Evolutionary conservation across 768 basidiomycete genomes (phyloP).

Genomic region (Trametes punicea): DNA sequence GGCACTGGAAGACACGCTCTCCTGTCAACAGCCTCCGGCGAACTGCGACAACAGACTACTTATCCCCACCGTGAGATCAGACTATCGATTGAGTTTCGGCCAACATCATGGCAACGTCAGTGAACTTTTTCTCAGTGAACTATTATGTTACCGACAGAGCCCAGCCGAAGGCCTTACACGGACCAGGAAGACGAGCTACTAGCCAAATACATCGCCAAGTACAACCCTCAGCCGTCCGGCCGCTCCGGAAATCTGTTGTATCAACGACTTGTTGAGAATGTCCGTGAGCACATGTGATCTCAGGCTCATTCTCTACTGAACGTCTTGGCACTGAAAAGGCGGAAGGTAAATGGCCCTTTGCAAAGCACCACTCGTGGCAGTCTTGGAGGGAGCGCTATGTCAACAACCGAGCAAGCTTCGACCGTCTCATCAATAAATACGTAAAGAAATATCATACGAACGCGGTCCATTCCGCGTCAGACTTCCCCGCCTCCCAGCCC

Average conservation of each 20-base stretch:
- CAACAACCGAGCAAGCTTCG: constrained; percentile 19
- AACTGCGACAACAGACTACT: too few species aligned
- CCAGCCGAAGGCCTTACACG: constrained; percentile 13
- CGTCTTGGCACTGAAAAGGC: not conserved
- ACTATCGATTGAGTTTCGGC: too few species aligned
- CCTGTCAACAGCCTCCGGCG: too few species aligned
- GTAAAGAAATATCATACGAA: constrained; percentile 3
- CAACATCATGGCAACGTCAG: too few species aligned
- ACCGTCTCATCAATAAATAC: constrained; percentile 14
- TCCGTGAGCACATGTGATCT: constrained; percentile 3
- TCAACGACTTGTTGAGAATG: constrained; percentile 21
- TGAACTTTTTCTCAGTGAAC: not conserved
- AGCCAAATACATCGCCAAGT: constrained; percentile 24
- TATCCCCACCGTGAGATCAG: too few species aligned
- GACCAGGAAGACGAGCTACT: constrained; percentile 18
- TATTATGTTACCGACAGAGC: not conserved
- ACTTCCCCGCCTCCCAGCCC: not conserved
- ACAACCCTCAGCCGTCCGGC: constrained; percentile 17
- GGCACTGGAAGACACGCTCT: too few species aligned
- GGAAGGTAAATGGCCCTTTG: constrained; percentile 19
- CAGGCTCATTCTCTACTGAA: not conserved
- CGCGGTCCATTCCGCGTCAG: too few species aligned
- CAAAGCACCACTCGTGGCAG: constrained; percentile 25
- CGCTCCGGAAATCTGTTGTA: constrained; percentile 24
- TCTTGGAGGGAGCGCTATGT: constrained; percentile 30